Percentiles rank a stretch among this genome's conserved stretches.
Conservation (phyloP, 176 grass and related monocot species). For the Thinopyrum elongatum region DNA sequence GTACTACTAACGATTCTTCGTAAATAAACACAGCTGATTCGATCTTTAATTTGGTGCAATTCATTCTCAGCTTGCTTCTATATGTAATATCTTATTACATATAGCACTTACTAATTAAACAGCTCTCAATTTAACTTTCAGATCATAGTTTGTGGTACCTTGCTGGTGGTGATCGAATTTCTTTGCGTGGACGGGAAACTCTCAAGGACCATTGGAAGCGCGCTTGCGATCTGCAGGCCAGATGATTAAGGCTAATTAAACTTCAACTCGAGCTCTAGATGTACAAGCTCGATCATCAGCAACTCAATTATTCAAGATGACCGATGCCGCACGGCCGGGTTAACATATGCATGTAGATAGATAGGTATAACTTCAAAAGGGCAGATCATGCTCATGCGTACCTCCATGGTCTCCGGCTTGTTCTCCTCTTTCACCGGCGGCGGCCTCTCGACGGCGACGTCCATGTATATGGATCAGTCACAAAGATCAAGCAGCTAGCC, state of each 20-base stretch:
- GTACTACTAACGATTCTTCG: neutral
- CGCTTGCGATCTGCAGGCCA: constrained; percentile 28
- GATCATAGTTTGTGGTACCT: constrained; percentile 5
- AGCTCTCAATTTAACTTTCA: neutral
- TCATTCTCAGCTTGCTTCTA: neutral
- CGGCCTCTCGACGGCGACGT: constrained; percentile 36
- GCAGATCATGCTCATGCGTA: neutral
- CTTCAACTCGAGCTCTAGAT: neutral
- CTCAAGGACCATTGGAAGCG: constrained; percentile 40
- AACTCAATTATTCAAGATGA: neutral
- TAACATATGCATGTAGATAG: neutral
- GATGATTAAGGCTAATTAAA: neutral
- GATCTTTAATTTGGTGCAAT: neutral
- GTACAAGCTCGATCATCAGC: neutral
- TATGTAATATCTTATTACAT: too few relatives aligned
- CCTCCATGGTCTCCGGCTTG: constrained; percentile 12
- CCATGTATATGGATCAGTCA: constrained; percentile 21
- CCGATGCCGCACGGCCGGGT: neutral
- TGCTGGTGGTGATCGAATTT: constrained; percentile 15
- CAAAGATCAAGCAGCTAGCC: neutral
- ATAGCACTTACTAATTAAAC: too few relatives aligned
- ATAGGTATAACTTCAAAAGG: too few relatives aligned
- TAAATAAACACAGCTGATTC: neutral
- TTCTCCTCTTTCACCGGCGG: constrained; percentile 36
- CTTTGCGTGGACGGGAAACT: constrained; percentile 35